Evolutionary conservation across 805 yeast species (phyloP).

Genomic region (Candida ipomoeae): DNA sequence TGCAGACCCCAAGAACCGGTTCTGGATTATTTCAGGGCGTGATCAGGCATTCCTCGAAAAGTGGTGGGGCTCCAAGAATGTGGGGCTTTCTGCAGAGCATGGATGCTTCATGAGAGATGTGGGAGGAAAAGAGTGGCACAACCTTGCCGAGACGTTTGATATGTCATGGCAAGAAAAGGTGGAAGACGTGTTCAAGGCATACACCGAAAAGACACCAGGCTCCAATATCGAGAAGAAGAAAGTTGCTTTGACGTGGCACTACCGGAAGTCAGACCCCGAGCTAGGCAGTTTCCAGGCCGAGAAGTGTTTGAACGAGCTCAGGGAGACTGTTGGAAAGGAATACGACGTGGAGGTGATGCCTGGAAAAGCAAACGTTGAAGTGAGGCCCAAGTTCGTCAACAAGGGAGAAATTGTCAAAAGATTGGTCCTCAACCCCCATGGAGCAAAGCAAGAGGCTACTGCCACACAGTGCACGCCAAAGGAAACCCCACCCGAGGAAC

Average conservation of each 20-base stretch:
- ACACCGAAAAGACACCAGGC: constrained; percentile 89
- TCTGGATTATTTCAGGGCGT: constrained; percentile 96
- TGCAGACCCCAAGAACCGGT: constrained; percentile 73
- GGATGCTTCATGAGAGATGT: constrained; percentile 89
- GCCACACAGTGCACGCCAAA: constrained; percentile 21
- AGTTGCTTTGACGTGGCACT: constrained; percentile 98
- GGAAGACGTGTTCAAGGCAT: constrained; percentile 63
- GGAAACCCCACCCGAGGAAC: constrained; percentile 36
- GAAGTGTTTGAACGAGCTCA: constrained; percentile 62
- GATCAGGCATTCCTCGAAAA: constrained; percentile 85
- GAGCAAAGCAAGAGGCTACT: constrained; percentile 44
- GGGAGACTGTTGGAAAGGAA: constrained; percentile 51
- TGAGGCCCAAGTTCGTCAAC: constrained; percentile 90
- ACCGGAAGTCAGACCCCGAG: constrained; percentile 90
- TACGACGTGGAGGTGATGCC: constrained; percentile 93
- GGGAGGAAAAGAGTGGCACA: constrained; percentile 68
- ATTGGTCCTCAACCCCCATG: constrained; percentile 63
- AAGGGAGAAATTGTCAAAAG: constrained; percentile 94
- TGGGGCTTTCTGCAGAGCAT: constrained; percentile 94
- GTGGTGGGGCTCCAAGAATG: constrained; percentile 72
- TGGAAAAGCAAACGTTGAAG: constrained; percentile 96
- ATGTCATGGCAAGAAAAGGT: constrained; percentile 95
- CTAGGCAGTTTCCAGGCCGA: constrained; percentile 84
- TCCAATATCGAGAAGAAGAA: constrained; percentile 80
- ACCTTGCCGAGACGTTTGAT: constrained; percentile 75